These are phyloP conservation scores for Theobroma grandiflorum DNA, from an alignment of 441 rosid genomes.

Conservation along the genomic window DNA sequence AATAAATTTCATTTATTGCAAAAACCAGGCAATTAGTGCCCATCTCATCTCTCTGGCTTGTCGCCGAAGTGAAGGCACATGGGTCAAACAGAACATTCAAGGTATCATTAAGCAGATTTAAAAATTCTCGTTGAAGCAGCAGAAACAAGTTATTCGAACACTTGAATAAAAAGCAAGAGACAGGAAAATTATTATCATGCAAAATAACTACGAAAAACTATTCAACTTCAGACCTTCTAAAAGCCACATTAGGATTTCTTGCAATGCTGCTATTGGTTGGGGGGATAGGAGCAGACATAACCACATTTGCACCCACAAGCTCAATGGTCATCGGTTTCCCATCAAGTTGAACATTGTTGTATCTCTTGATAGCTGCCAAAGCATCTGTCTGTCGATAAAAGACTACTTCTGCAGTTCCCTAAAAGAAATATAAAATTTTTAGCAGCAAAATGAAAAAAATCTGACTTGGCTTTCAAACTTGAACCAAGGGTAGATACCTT, in stretches of 20 bases:
- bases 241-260: slow-evolving; percentile 13
- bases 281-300: slow-evolving; percentile 28
- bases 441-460: background rate
- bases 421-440: slow-evolving; percentile 16
- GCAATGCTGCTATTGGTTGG: slow-evolving; percentile 18
- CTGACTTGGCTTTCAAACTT: background rate
- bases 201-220: background rate
- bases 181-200: background rate
- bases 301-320: slow-evolving; percentile 42
- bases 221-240: slow-evolving; percentile 29
- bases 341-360: slow-evolving; percentile 51
- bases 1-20: background rate
- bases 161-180: background rate
- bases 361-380: slow-evolving; percentile 49
- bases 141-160: background rate
- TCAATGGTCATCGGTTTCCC: slow-evolving; percentile 51
- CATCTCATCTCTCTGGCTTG: too few relatives aligned
- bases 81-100: background rate
- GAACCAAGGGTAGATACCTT: slow-evolving; percentile 37
- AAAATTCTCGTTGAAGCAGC: background rate
- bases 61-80: background rate
- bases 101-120: too few relatives aligned
- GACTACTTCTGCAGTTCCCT: slow-evolving; percentile 55
- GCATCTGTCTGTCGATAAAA: slow-evolving; percentile 40
- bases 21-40: too few relatives aligned